Evolutionary conservation across 305 asterid species (phyloP).

Genomic region (Solanum hybrid): DNA sequence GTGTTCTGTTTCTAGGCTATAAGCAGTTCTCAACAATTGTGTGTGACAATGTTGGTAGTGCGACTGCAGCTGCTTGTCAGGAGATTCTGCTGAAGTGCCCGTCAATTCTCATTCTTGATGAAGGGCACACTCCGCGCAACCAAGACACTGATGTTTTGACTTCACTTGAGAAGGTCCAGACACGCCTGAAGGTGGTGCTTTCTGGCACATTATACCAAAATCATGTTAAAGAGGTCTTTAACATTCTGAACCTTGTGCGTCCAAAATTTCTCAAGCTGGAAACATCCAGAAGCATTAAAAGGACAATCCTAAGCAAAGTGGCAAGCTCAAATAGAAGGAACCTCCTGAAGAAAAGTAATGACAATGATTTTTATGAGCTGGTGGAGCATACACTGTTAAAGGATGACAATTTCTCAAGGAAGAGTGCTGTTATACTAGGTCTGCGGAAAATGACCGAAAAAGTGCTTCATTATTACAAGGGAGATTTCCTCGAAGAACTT

Average conservation of each 20-base stretch:
- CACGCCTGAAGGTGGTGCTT: slow-evolving; percentile 80
- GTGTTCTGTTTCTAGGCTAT: slow-evolving; percentile 78
- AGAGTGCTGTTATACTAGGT: slow-evolving; percentile 73
- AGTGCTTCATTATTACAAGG: slow-evolving; percentile 85
- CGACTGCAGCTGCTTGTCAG: slow-evolving; percentile 50
- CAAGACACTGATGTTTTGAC: slow-evolving; percentile 81
- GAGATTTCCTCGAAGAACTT: slow-evolving; percentile 89
- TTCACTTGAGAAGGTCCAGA: slow-evolving; percentile 86
- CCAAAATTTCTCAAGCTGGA: slow-evolving; percentile 79
- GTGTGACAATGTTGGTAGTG: slow-evolving; percentile 47
- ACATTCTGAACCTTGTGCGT: slow-evolving; percentile 86
- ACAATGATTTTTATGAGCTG: slow-evolving; percentile 64
- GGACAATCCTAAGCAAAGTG: slow-evolving; percentile 78
- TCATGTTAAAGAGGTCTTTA: slow-evolving; percentile 90
- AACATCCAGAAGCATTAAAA: slow-evolving; percentile 49
- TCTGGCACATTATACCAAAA: slow-evolving; percentile 97
- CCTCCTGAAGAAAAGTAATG: slow-evolving; percentile 41
- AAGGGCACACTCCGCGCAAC: slow-evolving; percentile 94
- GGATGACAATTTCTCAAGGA: slow-evolving; percentile 68
- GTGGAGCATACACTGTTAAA: slow-evolving; percentile 71
- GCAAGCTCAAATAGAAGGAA: slow-evolving; percentile 24
- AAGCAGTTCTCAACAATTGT: slow-evolving; percentile 78
- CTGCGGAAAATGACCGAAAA: slow-evolving; percentile 77
- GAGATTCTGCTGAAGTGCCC: slow-evolving; percentile 59
- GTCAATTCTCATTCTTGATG: slow-evolving; percentile 72